These are phyloP conservation scores for Rhododendron kiyosumense DNA, from an alignment of 148 eudicot genomes.

Conservation along the genomic window DNA sequence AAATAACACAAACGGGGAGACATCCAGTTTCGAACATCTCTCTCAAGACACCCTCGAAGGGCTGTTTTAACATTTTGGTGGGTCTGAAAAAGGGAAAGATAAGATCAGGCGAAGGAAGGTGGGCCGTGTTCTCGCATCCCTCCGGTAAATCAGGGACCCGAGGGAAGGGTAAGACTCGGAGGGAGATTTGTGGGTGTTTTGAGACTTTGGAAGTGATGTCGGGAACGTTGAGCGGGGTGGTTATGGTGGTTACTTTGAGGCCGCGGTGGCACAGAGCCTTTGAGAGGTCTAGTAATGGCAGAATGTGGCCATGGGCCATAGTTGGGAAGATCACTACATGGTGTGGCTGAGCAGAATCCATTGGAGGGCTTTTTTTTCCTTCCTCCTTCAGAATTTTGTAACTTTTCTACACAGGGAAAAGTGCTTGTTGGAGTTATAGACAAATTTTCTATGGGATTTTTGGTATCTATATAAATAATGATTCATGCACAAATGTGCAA, in stretches of 20 bases:
- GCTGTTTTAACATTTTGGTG: background rate
- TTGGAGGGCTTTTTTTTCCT: background rate
- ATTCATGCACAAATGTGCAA: background rate
- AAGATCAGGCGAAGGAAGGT: background rate
- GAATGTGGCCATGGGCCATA: background rate
- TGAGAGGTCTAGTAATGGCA: slow-evolving; percentile 1
- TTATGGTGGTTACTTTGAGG: background rate
- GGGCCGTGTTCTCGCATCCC: background rate
- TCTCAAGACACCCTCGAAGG: background rate
- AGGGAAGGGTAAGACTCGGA: background rate
- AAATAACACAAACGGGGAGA: background rate
- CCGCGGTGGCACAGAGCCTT: background rate
- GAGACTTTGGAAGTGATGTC: background rate
- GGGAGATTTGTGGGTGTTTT: background rate
- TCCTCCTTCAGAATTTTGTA: background rate
- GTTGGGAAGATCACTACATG: background rate
- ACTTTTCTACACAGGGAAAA: background rate
- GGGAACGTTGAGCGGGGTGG: background rate
- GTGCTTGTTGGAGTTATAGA: background rate
- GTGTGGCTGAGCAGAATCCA: background rate
- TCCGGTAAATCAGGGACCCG: background rate
- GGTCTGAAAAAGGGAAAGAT: background rate
- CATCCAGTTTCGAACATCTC: background rate
- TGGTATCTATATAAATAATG: background rate
- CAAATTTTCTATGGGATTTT: background rate